Evolutionary conservation across 1,284 basidiomycete species (phyloP).

Genomic region (Chalciporus sp.): DNA sequence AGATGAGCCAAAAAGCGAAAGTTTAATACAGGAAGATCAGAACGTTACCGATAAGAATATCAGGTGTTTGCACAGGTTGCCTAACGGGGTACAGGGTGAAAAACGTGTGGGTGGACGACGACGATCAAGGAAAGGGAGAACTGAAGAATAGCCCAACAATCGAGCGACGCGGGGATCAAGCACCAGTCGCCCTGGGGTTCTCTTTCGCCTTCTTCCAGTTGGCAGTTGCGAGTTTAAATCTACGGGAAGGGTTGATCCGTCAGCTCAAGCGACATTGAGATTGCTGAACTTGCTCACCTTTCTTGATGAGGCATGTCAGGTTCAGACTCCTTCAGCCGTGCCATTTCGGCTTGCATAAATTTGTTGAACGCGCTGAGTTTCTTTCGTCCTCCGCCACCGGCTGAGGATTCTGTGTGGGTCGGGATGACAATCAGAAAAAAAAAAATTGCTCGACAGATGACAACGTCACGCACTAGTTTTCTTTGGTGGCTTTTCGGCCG

Average conservation of each 20-base stretch:
- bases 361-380: conserved; percentile 74
- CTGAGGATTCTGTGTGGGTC: conserved; percentile 39
- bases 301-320: conserved; percentile 72
- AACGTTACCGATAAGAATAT: conserved; percentile 39
- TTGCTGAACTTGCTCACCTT: conserved; percentile 47
- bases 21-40: conserved; percentile 21
- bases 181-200: conserved; percentile 51
- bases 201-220: conserved; percentile 78
- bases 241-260: conserved; percentile 31
- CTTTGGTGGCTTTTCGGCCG: conserved; percentile 36
- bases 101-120: conserved; percentile 9
- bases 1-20: conserved; percentile 8
- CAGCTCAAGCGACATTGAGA: conserved; percentile 4
- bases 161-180: conserved; percentile 13
- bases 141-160: neutral
- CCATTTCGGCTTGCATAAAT: conserved; percentile 79
- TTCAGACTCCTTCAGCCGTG: conserved; percentile 69
- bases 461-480: conserved; percentile 34
- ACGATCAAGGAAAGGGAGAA: conserved; percentile 4
- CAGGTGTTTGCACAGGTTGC: conserved; percentile 16
- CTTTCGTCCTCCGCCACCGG: conserved; percentile 46
- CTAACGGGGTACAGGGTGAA: conserved; percentile 18
- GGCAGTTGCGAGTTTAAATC: conserved; percentile 72
- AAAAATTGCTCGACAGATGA: neutral
- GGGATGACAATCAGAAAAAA: conserved; percentile 8